Conservation (phyloP, 305 asterid genomes). For the Plantago coronopus region DNA sequence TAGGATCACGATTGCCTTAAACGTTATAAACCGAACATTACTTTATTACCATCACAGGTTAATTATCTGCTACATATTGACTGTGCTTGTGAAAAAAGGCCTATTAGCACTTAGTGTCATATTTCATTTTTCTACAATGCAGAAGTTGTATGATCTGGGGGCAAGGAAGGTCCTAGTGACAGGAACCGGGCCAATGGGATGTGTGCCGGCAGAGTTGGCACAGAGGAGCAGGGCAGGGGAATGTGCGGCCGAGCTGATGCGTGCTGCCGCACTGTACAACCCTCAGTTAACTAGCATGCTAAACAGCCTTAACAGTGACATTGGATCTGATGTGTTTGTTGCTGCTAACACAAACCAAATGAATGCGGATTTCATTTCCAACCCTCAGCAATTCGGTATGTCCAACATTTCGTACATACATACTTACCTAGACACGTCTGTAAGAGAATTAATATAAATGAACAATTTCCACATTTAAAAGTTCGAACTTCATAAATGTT, state of each 20-base stretch:
- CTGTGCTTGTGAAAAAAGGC: too few relatives aligned
- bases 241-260: conserved; percentile 51
- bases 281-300: conserved; percentile 55
- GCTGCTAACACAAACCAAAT: conserved; percentile 52
- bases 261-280: conserved; percentile 57
- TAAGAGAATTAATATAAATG: too few relatives aligned
- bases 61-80: too few relatives aligned
- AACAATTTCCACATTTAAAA: too few relatives aligned
- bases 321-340: conserved; percentile 47
- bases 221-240: conserved; percentile 52
- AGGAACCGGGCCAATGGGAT: conserved; percentile 79
- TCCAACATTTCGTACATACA: not conserved
- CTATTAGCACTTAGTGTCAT: not conserved
- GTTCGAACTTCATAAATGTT: too few relatives aligned
- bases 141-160: conserved; percentile 62
- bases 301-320: conserved; percentile 39
- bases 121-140: not conserved
- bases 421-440: not conserved
- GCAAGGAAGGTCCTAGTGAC: conserved; percentile 63
- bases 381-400: conserved; percentile 60
- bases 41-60: too few relatives aligned
- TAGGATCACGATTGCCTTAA: too few relatives aligned
- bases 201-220: conserved; percentile 80
- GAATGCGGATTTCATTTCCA: conserved; percentile 49
- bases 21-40: too few relatives aligned